Evolutionary conservation across 768 basidiomycete species (phyloP).

Genomic region (Fibroporia radiculosa): DNA sequence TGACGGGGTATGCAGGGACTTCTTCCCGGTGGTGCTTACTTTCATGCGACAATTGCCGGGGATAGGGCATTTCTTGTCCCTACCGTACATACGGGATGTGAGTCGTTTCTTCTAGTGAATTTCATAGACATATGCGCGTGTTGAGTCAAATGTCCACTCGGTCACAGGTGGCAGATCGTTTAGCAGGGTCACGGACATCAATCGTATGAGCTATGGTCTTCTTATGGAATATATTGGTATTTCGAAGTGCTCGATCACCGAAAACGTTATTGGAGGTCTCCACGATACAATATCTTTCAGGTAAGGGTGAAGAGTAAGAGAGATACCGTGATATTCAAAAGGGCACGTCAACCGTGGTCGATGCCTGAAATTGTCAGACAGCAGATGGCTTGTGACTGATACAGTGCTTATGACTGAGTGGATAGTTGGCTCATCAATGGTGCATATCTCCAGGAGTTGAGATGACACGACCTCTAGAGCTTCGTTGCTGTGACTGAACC

Average conservation of each 20-base stretch:
- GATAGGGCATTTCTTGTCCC: slow-evolving; percentile 75
- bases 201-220: slow-evolving; percentile 21
- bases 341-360: no score
- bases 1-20: slow-evolving; percentile 57
- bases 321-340: no score
- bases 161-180: slow-evolving; percentile 25
- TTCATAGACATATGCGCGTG: not conserved
- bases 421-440: not conserved
- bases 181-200: slow-evolving; percentile 29
- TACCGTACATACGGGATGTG: slow-evolving; percentile 85
- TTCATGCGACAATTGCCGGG: slow-evolving; percentile 93
- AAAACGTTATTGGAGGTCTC: no score
- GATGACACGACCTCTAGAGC: not conserved
- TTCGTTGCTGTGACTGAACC: slow-evolving; percentile 6
- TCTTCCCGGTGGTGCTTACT: slow-evolving; percentile 98
- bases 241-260: not conserved
- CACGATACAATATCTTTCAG: no score
- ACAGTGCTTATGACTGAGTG: not conserved
- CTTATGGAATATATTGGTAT: not conserved
- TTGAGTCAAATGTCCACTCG: not conserved
- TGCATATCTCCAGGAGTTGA: not conserved
- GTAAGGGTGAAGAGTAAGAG: no score
- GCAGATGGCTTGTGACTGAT: not conserved
- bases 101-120: slow-evolving; percentile 20
- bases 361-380: not conserved